Evolutionary conservation across 306 rosid genomes (phyloP).

Genomic region (Elaeagnus macrophylla): DNA sequence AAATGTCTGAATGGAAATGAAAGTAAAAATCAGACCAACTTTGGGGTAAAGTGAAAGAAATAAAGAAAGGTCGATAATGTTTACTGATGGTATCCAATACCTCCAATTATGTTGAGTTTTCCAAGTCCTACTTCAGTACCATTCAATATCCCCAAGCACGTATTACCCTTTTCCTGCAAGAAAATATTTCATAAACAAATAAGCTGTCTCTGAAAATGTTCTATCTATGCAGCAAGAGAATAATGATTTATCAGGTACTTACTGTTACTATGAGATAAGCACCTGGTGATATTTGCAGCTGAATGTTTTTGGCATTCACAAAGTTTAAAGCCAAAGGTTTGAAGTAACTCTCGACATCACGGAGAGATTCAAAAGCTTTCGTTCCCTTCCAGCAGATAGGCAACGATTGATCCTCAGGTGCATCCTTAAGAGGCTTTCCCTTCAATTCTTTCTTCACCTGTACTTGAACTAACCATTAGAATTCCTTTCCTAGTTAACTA

Average conservation of each 20-base stretch:
- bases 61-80: neutral
- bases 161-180: slow-evolving; percentile 35
- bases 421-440: slow-evolving; percentile 33
- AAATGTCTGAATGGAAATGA: slow-evolving; percentile 34
- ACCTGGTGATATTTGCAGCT: slow-evolving; percentile 33
- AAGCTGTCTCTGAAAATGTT: neutral
- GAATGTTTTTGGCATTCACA: slow-evolving; percentile 21
- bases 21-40: neutral
- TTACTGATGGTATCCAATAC: slow-evolving; percentile 13
- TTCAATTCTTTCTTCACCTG: slow-evolving; percentile 37
- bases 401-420: slow-evolving; percentile 28
- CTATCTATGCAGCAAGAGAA: no score
- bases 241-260: no score
- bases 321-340: slow-evolving; percentile 38
- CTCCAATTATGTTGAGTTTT: slow-evolving; percentile 48
- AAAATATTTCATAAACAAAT: slow-evolving; percentile 9
- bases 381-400: slow-evolving; percentile 56
- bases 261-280: slow-evolving; percentile 34
- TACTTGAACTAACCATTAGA: slow-evolving; percentile 9
- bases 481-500: slow-evolving; percentile 1
- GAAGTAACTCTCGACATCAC: slow-evolving; percentile 30
- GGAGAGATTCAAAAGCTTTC: slow-evolving; percentile 29
- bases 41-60: no score
- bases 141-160: slow-evolving; percentile 56
- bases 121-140: slow-evolving; percentile 29